phyloP scores from a whole-genome alignment of 495 filamentous ascomycete genomes.

The Neurospora pannonica region DNA sequence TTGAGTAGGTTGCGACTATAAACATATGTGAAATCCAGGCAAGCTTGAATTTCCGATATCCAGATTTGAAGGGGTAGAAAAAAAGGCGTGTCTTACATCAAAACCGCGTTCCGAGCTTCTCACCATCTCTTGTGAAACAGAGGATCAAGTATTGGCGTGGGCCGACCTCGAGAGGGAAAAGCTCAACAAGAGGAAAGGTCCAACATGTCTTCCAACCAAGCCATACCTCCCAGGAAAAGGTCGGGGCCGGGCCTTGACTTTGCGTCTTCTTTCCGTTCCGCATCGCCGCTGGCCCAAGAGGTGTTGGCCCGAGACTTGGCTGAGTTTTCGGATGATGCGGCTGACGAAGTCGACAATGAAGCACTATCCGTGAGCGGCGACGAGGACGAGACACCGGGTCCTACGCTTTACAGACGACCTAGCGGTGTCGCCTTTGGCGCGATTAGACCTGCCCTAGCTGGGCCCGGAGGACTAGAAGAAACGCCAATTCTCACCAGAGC shows the following conservation, averaged over 20 bases:
- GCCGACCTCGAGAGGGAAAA: not conserved
- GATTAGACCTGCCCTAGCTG: slow-evolving; percentile 31
- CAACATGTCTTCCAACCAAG: not conserved
- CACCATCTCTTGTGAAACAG: not conserved
- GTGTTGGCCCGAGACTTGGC: slow-evolving; percentile 63
- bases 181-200: not conserved
- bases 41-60: not conserved
- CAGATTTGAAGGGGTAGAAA: not conserved
- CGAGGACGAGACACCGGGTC: slow-evolving; percentile 37
- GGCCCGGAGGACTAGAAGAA: slow-evolving; percentile 18
- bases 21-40: not conserved
- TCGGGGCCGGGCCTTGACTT: not conserved
- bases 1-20: not conserved
- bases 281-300: slow-evolving; percentile 55
- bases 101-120: not conserved
- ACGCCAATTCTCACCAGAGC: slow-evolving; percentile 43
- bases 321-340: slow-evolving; percentile 46
- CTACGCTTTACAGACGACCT: slow-evolving; percentile 66
- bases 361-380: slow-evolving; percentile 12
- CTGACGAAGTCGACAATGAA: slow-evolving; percentile 33
- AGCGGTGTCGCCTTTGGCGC: slow-evolving; percentile 55
- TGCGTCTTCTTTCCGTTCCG: slow-evolving; percentile 39
- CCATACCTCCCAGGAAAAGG: slow-evolving; percentile 1
- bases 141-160: not conserved
- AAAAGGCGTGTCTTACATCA: not conserved